Evolutionary conservation across 139 green algal genomes (phyloP).

Genomic region (Tetraselmis chui): DNA sequence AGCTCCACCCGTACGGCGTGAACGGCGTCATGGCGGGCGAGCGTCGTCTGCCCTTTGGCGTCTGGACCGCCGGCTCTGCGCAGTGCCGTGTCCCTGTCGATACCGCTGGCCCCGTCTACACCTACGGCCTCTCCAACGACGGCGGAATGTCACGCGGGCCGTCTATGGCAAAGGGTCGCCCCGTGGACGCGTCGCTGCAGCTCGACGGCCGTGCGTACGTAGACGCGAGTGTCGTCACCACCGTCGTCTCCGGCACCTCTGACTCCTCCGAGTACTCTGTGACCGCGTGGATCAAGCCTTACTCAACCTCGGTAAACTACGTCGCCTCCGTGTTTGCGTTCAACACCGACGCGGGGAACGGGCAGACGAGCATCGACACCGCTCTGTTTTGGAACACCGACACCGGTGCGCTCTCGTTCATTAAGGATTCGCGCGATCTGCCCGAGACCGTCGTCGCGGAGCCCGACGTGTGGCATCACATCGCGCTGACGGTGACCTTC

Average conservation of each 20-base stretch:
- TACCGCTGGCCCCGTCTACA: neutral
- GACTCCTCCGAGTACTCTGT: slow-evolving; percentile 1
- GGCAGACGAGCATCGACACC: neutral
- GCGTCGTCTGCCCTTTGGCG: neutral
- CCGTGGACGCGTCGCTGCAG: neutral
- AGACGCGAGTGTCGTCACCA: neutral
- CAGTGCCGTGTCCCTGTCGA: neutral
- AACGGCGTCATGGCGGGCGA: neutral
- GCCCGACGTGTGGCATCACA: slow-evolving; percentile 6
- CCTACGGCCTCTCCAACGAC: slow-evolving; percentile 5
- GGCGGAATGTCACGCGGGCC: neutral
- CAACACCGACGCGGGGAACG: neutral
- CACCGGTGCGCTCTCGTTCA: neutral
- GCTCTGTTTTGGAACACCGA: slow-evolving; percentile 3
- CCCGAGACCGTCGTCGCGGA: neutral
- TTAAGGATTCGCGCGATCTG: neutral
- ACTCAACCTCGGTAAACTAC: neutral
- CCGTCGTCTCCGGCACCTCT: neutral
- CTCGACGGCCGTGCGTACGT: neutral
- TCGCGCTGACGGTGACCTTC: neutral
- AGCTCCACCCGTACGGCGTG: neutral
- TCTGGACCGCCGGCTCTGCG: neutral
- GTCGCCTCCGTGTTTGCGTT: slow-evolving; percentile 8
- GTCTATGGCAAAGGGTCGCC: neutral
- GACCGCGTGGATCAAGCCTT: neutral